These are phyloP conservation scores for Lignosus rhinocerotis DNA, from an alignment of 1,284 basidiomycete genomes.

Conservation along the genomic window DNA sequence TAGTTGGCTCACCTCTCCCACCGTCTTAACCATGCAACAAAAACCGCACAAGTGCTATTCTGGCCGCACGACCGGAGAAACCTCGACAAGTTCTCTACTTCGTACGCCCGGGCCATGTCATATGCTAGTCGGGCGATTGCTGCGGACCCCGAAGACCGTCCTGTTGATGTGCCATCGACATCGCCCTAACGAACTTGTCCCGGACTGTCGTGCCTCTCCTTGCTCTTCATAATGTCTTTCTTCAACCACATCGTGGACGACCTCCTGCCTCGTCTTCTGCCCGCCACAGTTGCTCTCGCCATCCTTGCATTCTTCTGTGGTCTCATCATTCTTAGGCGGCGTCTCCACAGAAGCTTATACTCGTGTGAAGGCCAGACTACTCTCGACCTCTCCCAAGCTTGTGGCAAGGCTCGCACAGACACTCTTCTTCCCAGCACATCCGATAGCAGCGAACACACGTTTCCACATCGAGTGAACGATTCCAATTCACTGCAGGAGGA, in stretches of 20 bases:
- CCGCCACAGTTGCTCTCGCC: background rate
- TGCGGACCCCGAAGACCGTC: conserved; percentile 20
- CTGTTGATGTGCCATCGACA: background rate
- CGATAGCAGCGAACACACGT: background rate
- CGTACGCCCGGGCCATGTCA: background rate
- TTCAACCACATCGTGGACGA: background rate
- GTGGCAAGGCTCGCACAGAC: background rate
- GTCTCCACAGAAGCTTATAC: conserved; percentile 1
- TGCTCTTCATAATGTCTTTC: conserved; percentile 7
- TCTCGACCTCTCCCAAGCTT: conserved; percentile 3
- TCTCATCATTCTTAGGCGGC: conserved; percentile 12
- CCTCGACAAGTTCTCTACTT: background rate
- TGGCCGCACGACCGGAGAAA: background rate
- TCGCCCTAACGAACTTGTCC: background rate
- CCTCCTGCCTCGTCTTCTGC: background rate
- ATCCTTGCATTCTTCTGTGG: background rate
- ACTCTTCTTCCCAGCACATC: conserved; percentile 6
- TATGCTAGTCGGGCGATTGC: background rate
- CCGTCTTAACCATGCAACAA: background rate
- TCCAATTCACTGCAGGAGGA: background rate
- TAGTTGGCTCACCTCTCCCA: background rate
- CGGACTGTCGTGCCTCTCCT: background rate
- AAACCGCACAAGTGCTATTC: background rate
- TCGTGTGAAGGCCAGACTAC: conserved; percentile 20
- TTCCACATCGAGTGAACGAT: background rate